Conservation (phyloP, 768 basidiomycete genomes). For the Clavulina sp. region DNA sequence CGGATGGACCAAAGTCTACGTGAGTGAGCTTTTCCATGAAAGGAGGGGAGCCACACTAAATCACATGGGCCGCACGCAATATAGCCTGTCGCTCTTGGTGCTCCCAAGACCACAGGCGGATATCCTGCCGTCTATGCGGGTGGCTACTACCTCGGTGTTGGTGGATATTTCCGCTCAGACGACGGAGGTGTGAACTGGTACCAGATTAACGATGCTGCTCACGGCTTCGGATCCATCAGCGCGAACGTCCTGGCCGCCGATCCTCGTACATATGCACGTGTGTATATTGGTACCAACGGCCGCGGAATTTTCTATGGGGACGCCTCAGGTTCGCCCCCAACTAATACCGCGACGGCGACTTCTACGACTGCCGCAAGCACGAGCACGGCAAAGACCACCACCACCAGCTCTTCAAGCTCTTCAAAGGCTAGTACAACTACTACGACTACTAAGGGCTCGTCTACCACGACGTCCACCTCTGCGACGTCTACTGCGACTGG, state of each 20-base stretch:
- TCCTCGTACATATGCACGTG: background rate
- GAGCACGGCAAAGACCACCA: no score
- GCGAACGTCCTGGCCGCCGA: slow-evolving; percentile 3
- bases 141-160: slow-evolving; percentile 28
- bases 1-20: slow-evolving; percentile 22
- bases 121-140: slow-evolving; percentile 41
- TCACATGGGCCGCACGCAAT: no score
- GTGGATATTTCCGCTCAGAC: slow-evolving; percentile 40
- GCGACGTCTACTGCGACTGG: no score
- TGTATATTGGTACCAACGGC: slow-evolving; percentile 10
- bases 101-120: slow-evolving; percentile 27
- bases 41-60: no score
- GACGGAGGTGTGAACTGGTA: slow-evolving; percentile 23
- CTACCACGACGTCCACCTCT: no score
- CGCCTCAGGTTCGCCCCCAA: no score
- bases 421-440: no score
- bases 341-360: no score
- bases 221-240: slow-evolving; percentile 6
- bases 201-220: slow-evolving; percentile 6
- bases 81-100: slow-evolving; percentile 42
- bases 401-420: no score
- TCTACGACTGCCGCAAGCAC: no score
- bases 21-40: slow-evolving; percentile 3
- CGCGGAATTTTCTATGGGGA: slow-evolving; percentile 11
- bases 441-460: no score